These are phyloP conservation scores for Talaromyces adpressus DNA, from an alignment of 495 filamentous ascomycete genomes.

Conservation along the genomic window DNA sequence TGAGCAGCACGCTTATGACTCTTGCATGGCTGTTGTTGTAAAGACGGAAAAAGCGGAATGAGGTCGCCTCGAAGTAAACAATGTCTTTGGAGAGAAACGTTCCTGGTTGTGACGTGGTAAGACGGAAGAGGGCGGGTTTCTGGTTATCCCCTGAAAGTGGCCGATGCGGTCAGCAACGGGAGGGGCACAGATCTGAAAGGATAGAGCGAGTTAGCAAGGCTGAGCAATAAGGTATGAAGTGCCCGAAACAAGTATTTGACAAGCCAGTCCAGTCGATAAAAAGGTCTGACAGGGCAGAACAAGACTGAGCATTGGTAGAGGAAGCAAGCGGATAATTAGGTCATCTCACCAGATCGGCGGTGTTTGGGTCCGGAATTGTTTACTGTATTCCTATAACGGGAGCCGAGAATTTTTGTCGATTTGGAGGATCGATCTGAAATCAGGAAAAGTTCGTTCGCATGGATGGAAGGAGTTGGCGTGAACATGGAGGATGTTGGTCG, in stretches of 20 bases:
- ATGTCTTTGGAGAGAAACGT: background rate
- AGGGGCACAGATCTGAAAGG: background rate
- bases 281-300: background rate
- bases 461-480: background rate
- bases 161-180: background rate
- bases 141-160: conserved; percentile 6
- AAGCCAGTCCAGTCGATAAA: background rate
- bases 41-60: background rate
- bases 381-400: background rate
- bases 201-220: background rate
- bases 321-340: conserved; percentile 2
- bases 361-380: conserved; percentile 4
- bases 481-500: background rate
- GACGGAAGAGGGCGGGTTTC: background rate
- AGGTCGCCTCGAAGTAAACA: background rate
- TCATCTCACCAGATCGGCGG: conserved; percentile 6
- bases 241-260: background rate
- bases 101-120: conserved; percentile 1
- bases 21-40: conserved; percentile 1
- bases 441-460: background rate
- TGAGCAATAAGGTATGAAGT: background rate
- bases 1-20: conserved; percentile 3
- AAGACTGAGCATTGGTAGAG: background rate
- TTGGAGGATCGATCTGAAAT: background rate
- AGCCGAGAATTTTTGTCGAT: background rate